These are phyloP conservation scores for Glycine tomentella DNA, from an alignment of 306 rosid species.

Conservation along the genomic window DNA sequence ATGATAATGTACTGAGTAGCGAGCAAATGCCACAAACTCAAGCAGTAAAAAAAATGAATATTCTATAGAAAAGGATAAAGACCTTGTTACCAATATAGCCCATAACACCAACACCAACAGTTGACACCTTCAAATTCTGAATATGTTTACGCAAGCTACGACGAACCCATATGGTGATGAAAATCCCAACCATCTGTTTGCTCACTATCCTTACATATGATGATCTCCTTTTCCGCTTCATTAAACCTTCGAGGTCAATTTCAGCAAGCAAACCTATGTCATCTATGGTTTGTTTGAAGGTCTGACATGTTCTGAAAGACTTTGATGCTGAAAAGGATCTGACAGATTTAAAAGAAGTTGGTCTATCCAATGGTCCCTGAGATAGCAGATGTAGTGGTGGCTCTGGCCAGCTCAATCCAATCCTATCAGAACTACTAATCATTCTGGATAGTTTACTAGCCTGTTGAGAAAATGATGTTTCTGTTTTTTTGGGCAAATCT, in stretches of 20 bases:
- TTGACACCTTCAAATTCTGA: conserved; percentile 87
- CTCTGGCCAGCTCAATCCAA: conserved; percentile 96
- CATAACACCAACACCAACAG: conserved; percentile 98
- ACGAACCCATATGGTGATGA: conserved; percentile 90
- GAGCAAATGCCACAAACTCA: background rate
- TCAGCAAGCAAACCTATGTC: conserved; percentile 66
- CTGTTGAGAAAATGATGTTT: conserved; percentile 50
- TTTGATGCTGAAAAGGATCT: conserved; percentile 66
- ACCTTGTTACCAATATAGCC: conserved; percentile 99
- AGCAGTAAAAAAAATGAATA: background rate
- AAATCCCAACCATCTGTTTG: conserved; percentile 97
- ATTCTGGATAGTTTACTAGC: conserved; percentile 62
- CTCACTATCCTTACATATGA: conserved; percentile 85
- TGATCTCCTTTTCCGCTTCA: conserved; percentile 80
- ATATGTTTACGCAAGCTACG: conserved; percentile 86
- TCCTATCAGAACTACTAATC: conserved; percentile 80
- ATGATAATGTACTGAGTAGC: background rate
- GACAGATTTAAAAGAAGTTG: conserved; percentile 58
- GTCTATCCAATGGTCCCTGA: conserved; percentile 60
- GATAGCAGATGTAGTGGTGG: conserved; percentile 73
- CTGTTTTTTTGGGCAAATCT: conserved; percentile 42
- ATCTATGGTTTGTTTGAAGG: conserved; percentile 68
- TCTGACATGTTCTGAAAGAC: conserved; percentile 59
- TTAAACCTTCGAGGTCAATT: conserved; percentile 79
- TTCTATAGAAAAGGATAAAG: conserved; percentile 35